Evolutionary conservation across 163 green algal species (phyloP).

Genomic region (Scenedesmus sp.): DNA sequence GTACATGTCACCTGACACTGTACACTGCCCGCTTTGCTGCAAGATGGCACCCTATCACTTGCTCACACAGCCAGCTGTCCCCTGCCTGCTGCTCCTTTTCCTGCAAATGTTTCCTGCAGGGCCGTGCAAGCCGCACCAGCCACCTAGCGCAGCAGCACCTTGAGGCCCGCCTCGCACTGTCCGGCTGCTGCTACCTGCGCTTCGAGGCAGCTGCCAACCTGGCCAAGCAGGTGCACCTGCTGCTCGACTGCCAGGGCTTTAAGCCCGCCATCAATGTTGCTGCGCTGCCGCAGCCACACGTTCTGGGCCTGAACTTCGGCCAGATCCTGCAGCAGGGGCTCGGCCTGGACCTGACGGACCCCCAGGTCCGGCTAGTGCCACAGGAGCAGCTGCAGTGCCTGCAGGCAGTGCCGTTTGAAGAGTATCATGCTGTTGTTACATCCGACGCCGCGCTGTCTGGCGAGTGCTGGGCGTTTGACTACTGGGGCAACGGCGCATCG

Average conservation of each 20-base stretch:
- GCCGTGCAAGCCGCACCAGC: not conserved
- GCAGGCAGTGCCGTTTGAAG: not conserved
- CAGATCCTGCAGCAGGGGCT: constrained; percentile 28
- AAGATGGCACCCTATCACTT: not conserved
- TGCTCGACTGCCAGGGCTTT: constrained; percentile 2
- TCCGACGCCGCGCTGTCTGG: not conserved
- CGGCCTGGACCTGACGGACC: constrained; percentile 19
- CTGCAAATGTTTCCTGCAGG: not conserved
- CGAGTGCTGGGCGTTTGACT: constrained; percentile 7
- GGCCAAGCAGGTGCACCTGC: constrained; percentile 26
- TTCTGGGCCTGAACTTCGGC: constrained; percentile 14
- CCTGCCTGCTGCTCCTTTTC: not conserved
- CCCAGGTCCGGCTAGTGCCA: not conserved
- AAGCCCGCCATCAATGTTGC: not conserved
- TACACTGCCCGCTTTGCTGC: not conserved
- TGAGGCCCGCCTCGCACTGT: not conserved
- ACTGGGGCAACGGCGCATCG: not conserved
- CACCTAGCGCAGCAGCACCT: constrained; percentile 8
- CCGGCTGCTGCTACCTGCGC: constrained; percentile 45
- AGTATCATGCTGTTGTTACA: constrained; percentile 7
- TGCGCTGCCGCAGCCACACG: constrained; percentile 19
- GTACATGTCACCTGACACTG: not conserved
- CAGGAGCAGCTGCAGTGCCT: not conserved
- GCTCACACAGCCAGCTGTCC: not conserved
- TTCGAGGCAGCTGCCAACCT: not conserved